Percentiles rank a stretch among this genome's conserved stretches.
phyloP scores from a whole-genome alignment of 345 rosid species.

The Isatis tinctoria region DNA sequence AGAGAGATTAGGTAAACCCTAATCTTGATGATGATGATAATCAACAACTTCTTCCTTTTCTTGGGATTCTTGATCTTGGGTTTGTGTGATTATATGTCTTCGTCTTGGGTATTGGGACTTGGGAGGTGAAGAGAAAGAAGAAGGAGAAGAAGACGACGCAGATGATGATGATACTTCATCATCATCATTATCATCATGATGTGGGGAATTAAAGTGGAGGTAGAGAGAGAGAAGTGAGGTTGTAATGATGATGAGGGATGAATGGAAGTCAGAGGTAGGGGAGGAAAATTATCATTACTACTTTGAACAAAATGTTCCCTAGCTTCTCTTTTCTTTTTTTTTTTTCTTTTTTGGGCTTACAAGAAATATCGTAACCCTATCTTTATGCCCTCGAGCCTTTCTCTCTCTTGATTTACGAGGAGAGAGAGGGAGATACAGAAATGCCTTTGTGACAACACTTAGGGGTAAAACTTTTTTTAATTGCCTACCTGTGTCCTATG shows the following conservation, averaged over 20 bases:
- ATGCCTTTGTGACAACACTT: neutral
- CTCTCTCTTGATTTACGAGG: neutral
- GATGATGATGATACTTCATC: slow-evolving; percentile 12
- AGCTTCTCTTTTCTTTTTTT: slow-evolving; percentile 17
- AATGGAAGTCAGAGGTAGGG: slow-evolving; percentile 33
- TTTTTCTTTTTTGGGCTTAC: neutral
- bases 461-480: neutral
- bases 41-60: slow-evolving; percentile 18
- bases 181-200: slow-evolving; percentile 32
- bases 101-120: slow-evolving; percentile 30
- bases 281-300: slow-evolving; percentile 32
- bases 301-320: slow-evolving; percentile 23
- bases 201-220: slow-evolving; percentile 27
- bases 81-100: slow-evolving; percentile 7
- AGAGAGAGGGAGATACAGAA: neutral
- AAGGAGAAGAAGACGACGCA: slow-evolving; percentile 30
- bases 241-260: slow-evolving; percentile 35
- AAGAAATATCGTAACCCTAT: slow-evolving; percentile 27
- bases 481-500: neutral
- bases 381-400: slow-evolving; percentile 13
- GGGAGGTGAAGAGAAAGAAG: slow-evolving; percentile 33
- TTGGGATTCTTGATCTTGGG: slow-evolving; percentile 33
- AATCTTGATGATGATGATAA: slow-evolving; percentile 24
- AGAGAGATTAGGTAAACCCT: slow-evolving; percentile 31
- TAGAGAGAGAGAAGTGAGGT: slow-evolving; percentile 30